Conservation (phyloP, 495 filamentous ascomycete genomes). For the Thermochaetoides thermophila region DNA sequence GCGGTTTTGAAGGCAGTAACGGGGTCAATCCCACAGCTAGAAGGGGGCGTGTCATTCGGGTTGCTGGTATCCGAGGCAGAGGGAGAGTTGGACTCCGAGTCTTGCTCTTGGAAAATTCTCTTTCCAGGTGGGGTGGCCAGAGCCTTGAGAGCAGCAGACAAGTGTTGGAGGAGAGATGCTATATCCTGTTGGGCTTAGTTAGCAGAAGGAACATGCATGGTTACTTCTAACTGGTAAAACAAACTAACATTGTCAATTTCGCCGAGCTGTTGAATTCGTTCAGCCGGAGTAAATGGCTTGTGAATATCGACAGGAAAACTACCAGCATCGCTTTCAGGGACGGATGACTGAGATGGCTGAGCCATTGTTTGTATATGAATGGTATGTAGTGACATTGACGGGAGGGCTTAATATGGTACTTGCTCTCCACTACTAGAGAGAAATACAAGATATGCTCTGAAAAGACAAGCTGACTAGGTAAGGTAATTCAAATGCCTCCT, state of each 20-base stretch:
- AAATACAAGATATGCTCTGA: too few species aligned
- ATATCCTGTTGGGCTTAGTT: conserved; percentile 22
- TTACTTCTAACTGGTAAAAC: too few species aligned
- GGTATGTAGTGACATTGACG: too few species aligned
- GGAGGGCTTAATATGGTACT: too few species aligned
- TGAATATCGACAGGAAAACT: conserved; percentile 19
- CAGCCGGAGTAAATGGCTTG: conserved; percentile 41
- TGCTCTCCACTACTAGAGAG: too few species aligned
- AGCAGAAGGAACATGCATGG: too few species aligned
- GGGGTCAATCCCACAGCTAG: too few species aligned
- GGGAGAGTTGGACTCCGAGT: too few species aligned
- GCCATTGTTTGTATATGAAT: conserved; percentile 5
- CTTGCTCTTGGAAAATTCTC: too few species aligned
- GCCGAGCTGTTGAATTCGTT: conserved; percentile 65
- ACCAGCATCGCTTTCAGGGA: neutral
- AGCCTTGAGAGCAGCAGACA: conserved; percentile 52
- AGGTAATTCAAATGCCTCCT: too few species aligned
- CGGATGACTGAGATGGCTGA: conserved; percentile 2
- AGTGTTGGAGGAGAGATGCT: conserved; percentile 45
- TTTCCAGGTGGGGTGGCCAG: conserved; percentile 38
- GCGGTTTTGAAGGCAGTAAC: conserved; percentile 47
- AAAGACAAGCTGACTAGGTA: too few species aligned
- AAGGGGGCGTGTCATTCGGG: neutral
- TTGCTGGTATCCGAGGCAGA: conserved; percentile 7
- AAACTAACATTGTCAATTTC: conserved; percentile 51